Base-by-base conservation (phyloP, 1,139 yeast genomes). In the Hyphopichia buzzinii region DNA sequence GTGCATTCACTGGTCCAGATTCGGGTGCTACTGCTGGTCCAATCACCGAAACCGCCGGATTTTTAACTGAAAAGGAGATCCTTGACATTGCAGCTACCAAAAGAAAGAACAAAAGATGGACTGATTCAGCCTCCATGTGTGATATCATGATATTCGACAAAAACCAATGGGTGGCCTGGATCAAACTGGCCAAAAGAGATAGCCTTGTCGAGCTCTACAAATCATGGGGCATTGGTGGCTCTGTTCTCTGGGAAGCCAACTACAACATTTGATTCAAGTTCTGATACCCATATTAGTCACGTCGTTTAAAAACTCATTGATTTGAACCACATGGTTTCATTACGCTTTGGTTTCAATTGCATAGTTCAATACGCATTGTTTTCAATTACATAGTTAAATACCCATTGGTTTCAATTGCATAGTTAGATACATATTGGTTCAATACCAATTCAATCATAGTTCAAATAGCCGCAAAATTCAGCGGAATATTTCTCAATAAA, bases 151-250 rank as follows among this genome's bases (percentile, higher is more conserved):
- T 39, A 8, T 49, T 44, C 32, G 41, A 44, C 30, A 40, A 26
- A 6, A 37, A 41, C 25, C 41, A 37, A 27, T 39, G 47, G 44
- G 53, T 44, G n/a, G 52, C 46, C n/a, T 49, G 51, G 50, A 40
- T 47, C 7, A 49, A 45, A 22, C 36, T 33, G 4, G 39, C 39
- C 7, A 39, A 37, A 33, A 48, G 49, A 33, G 40, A 34, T 6
- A 12, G 39, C 8, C 24, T 47, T 29, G 36, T 38, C 11, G 29
- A 30, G 14, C 46, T 35, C 36, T 48, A 30, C 29, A 38, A 46
- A 15, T 35, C 39, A n/a, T 37, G 42, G 26, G 53, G 47, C 3
- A 30, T 49, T 21, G 50, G 50, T 10, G 53, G 52, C 3, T 36
- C 46, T 33, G 47, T 36, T 8, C 36, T 41, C n/a, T 49, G 52